phyloP scores from a whole-genome alignment of 345 rosid species.

The Eucalyptus shirleyi region DNA sequence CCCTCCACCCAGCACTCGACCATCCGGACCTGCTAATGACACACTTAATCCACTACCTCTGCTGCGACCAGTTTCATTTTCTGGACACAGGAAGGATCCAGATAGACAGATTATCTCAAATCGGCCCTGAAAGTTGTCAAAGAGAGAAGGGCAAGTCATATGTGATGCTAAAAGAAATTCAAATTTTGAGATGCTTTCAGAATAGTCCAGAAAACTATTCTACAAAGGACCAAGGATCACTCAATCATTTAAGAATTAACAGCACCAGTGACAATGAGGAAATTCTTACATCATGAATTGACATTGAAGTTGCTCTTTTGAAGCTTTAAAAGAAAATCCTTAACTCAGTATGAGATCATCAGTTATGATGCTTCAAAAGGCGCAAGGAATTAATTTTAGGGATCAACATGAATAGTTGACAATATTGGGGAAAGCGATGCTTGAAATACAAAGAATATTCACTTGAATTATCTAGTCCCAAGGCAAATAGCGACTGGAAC shows the following conservation, averaged over 20 bases:
- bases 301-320: not conserved
- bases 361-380: not conserved
- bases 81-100: conserved; percentile 55
- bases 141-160: not conserved
- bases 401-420: not conserved
- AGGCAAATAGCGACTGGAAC: not conserved
- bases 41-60: conserved; percentile 51
- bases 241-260: not conserved
- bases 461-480: not conserved
- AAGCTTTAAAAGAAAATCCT: not conserved
- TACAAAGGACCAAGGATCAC: not conserved
- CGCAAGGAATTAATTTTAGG: not conserved
- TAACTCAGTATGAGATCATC: not conserved
- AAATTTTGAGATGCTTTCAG: not conserved
- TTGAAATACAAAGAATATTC: not conserved
- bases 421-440: not conserved
- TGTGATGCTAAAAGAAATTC: not conserved
- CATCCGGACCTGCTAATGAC: conserved; percentile 68
- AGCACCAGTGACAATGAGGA: not conserved
- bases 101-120: conserved; percentile 76
- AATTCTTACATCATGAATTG: not conserved
- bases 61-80: conserved; percentile 27
- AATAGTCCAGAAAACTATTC: not conserved
- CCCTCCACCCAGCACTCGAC: conserved; percentile 68
- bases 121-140: conserved; percentile 44